Base-by-base conservation (phyloP, 2,329 filamentous ascomycete genomes). In the Sporothrix variecibatus region DNA sequence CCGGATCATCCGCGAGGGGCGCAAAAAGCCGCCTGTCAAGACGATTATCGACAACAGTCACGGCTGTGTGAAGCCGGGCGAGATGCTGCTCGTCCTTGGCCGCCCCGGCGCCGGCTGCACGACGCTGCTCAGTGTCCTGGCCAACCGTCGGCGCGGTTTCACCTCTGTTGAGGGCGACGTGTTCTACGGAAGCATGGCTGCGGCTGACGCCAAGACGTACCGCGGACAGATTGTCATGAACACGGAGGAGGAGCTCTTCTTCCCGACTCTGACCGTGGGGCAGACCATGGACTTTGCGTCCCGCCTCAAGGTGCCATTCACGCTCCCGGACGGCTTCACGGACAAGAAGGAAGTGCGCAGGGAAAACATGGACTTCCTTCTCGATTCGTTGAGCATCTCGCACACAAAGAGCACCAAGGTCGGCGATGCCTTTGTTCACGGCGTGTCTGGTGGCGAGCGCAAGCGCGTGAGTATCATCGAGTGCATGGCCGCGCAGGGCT, bases 371-470 rank as follows among this genome's bases (percentile, higher is more conserved):
- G 51, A 53, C 51, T 91, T 92, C 79, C 86, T 97, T 74, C 85
- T 97, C 71, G 94, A 93, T 79, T 96, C 97, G 93, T 97, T 97
- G 86, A 96, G 95, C 80, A 97, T 97, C 72, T 92, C 94, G 81
- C 94, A 97, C 81, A 97, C 94, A 0, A 88, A 90, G 70, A 89
- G 94, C 80, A 98, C 94, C 0, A 89, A 95, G 40, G 94, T 97
- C 34, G 95, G 95, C 8, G 92, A 95, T 76, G 88, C 90, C 0
- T 94, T 95, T 76, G 88, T 96, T 26, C 91, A 93, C 71, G 94
- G 94, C 81, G 87, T 97, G 0, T 94, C 90, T 67, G 94, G 93
- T 76, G 93, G 92, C 74, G 93, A 92, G 79, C 85, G 89, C 75
- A 94, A 95, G 82, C 89, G 93, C 80, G 92, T 95, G 3, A 91